Percentiles rank a stretch among this genome's conserved stretches.
Conservation (phyloP, 495 filamentous ascomycete species). For the Glutinoglossum americanum region DNA sequence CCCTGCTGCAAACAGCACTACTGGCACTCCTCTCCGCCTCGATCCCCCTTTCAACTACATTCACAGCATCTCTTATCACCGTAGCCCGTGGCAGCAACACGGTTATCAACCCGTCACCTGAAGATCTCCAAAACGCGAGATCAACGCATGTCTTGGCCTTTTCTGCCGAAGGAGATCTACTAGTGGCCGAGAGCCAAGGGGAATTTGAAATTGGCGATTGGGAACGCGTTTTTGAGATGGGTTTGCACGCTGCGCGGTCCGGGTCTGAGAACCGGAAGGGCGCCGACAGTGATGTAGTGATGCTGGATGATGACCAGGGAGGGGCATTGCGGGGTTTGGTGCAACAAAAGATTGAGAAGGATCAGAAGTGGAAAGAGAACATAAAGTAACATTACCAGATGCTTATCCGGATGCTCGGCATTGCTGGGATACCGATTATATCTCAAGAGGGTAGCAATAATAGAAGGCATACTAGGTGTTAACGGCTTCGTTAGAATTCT, state of each 20-base stretch:
- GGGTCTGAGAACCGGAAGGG: background rate
- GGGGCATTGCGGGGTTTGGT: background rate
- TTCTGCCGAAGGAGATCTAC: slow-evolving; percentile 47
- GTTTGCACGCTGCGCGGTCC: background rate
- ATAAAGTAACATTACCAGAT: background rate
- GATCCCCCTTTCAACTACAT: slow-evolving; percentile 49
- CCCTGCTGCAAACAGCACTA: slow-evolving; percentile 48
- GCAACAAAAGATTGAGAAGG: background rate
- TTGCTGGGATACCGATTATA: background rate
- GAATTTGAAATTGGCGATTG: slow-evolving; percentile 55
- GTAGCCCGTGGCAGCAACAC: slow-evolving; percentile 26
- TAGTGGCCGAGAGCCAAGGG: slow-evolving; percentile 67
- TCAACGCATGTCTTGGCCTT: slow-evolving; percentile 65
- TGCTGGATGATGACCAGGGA: background rate
- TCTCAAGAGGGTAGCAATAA: no score
- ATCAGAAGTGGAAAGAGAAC: background rate
- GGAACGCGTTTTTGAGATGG: slow-evolving; percentile 45
- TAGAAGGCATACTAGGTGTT: no score
- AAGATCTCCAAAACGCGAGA: slow-evolving; percentile 30
- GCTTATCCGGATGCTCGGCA: background rate
- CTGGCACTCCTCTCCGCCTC: slow-evolving; percentile 58
- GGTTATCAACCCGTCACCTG: slow-evolving; percentile 28
- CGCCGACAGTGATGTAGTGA: background rate
- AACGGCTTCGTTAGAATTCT: no score
- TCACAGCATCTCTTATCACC: slow-evolving; percentile 40